Conservation (phyloP, 176 grass and related monocot species). For the Musa itinerans region DNA sequence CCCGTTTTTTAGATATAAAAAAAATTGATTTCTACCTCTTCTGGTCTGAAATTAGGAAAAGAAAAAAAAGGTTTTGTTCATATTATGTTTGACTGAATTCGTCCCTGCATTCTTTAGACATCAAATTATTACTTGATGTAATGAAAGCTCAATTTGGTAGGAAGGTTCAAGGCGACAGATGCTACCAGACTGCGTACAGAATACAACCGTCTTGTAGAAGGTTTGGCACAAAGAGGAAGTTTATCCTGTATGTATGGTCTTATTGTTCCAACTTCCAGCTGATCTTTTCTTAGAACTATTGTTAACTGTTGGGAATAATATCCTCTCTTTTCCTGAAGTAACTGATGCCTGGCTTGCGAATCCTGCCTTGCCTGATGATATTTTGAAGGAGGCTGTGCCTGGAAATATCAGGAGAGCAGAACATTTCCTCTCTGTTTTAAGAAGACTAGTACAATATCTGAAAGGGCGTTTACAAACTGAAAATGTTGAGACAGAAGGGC, state of each 20-base stretch:
- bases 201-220: slow-evolving; percentile 83
- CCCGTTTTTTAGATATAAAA: too few relatives aligned
- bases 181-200: slow-evolving; percentile 82
- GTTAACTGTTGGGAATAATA: not conserved
- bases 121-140: slow-evolving; percentile 10
- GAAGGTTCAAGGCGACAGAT: slow-evolving; percentile 99
- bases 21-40: too few relatives aligned
- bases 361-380: slow-evolving; percentile 70
- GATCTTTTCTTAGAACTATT: not conserved
- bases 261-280: not conserved
- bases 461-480: slow-evolving; percentile 60
- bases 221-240: slow-evolving; percentile 87
- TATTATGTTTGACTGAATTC: not conserved
- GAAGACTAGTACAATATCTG: slow-evolving; percentile 64
- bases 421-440: slow-evolving; percentile 81
- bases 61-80: not conserved
- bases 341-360: slow-evolving; percentile 89
- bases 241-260: slow-evolving; percentile 53
- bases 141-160: slow-evolving; percentile 66
- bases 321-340: slow-evolving; percentile 38
- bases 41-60: too few relatives aligned
- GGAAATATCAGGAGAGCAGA: slow-evolving; percentile 91
- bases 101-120: not conserved
- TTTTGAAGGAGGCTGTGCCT: slow-evolving; percentile 86
- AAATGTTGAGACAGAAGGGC: slow-evolving; percentile 84